Percentiles rank a stretch among this genome's conserved stretches.
Evolutionary conservation across 371 early-diverging fungal genomes (phyloP).

Genomic region (Mortierella sp.): DNA sequence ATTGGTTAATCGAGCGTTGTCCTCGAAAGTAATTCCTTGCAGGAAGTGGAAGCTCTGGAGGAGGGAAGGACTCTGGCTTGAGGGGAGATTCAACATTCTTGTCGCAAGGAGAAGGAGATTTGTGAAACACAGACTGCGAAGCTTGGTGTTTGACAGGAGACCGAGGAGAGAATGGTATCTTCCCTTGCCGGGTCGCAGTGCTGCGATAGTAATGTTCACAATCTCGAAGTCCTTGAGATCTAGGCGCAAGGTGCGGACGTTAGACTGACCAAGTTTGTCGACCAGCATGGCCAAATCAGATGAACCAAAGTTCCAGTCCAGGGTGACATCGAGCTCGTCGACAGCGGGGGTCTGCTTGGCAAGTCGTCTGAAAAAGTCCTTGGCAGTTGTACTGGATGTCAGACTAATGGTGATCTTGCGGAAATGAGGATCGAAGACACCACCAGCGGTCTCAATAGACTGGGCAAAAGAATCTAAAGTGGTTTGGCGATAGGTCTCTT

Average conservation of each 20-base stretch:
- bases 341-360: not conserved
- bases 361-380: conserved; percentile 12
- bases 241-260: not conserved
- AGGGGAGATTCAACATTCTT: not conserved
- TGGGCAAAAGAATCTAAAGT: conserved; percentile 12
- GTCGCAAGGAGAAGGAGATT: not conserved
- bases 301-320: conserved; percentile 11
- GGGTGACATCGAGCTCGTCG: conserved; percentile 12
- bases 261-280: not conserved
- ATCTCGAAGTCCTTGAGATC: conserved; percentile 1
- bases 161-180: conserved; percentile 2
- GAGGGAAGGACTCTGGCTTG: not conserved
- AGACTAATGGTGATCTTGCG: conserved; percentile 7
- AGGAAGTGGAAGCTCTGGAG: not conserved
- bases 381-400: not conserved
- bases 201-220: not conserved
- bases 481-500: conserved; percentile 1
- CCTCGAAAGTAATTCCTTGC: not conserved
- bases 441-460: not conserved
- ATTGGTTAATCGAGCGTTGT: not conserved
- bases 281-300: conserved; percentile 10
- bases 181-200: conserved; percentile 10
- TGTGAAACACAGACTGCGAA: not conserved
- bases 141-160: not conserved
- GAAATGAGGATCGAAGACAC: not conserved